Conservation (phyloP, 1,284 basidiomycete genomes). For the Ganoderma lucidum region DNA sequence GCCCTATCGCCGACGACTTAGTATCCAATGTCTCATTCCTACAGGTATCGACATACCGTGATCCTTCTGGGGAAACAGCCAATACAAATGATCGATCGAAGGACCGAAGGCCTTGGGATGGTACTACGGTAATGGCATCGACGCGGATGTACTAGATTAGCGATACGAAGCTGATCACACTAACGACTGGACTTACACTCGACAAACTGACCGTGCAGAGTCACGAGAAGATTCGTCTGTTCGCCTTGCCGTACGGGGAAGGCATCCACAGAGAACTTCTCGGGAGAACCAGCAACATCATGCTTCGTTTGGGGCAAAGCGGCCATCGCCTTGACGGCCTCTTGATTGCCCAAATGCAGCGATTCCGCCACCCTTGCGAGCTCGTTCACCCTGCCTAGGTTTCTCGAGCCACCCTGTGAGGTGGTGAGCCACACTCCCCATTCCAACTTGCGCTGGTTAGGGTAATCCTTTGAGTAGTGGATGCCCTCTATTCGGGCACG, state of each 20-base stretch:
- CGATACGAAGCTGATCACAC: slow-evolving; percentile 11
- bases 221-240: slow-evolving; percentile 75
- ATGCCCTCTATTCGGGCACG: slow-evolving; percentile 75
- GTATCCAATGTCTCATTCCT: slow-evolving; percentile 16
- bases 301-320: slow-evolving; percentile 84
- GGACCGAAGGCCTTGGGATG: slow-evolving; percentile 75
- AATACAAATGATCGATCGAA: slow-evolving; percentile 95
- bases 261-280: slow-evolving; percentile 91
- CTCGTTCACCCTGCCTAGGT: slow-evolving; percentile 73
- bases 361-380: slow-evolving; percentile 72
- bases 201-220: slow-evolving; percentile 90
- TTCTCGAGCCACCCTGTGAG: slow-evolving; percentile 72
- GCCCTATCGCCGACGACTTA: slow-evolving; percentile 57
- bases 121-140: slow-evolving; percentile 30
- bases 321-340: slow-evolving; percentile 67
- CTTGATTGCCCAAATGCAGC: slow-evolving; percentile 78
- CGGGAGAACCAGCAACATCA: slow-evolving; percentile 72
- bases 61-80: slow-evolving; percentile 81
- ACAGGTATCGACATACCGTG: slow-evolving; percentile 62
- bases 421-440: slow-evolving; percentile 76
- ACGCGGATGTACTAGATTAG: background rate
- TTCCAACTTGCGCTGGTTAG: slow-evolving; percentile 82
- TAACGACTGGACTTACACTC: slow-evolving; percentile 69
- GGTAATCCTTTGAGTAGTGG: slow-evolving; percentile 67
- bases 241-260: slow-evolving; percentile 79